Evolutionary conservation across 148 eudicot genomes (phyloP).

Genomic region (Rhododendron williamsianum): DNA sequence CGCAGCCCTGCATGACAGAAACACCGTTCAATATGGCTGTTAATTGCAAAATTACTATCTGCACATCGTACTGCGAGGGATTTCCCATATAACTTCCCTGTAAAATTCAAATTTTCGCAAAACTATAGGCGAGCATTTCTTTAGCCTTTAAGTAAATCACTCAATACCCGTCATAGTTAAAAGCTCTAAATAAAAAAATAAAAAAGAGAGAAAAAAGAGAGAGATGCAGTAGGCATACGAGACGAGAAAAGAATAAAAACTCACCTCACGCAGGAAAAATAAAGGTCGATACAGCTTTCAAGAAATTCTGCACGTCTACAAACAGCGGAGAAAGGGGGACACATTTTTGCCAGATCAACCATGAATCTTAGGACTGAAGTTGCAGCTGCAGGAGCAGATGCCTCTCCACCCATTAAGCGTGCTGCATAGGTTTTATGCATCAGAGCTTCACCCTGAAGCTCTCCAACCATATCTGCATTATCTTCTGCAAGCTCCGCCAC

Average conservation of each 20-base stretch:
- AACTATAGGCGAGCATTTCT: background rate
- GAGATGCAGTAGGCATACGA: background rate
- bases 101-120: background rate
- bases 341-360: conserved; percentile 98
- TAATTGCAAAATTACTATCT: background rate
- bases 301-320: conserved; percentile 89
- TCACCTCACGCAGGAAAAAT: conserved; percentile 95
- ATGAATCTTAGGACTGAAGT: conserved; percentile 94
- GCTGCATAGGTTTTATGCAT: conserved; percentile 99
- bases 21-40: background rate
- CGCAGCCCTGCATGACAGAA: conserved; percentile 64
- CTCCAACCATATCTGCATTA: conserved; percentile 79
- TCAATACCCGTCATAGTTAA: background rate
- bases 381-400: conserved; percentile 96
- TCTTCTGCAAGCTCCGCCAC: conserved; percentile 86
- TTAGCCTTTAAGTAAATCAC: background rate
- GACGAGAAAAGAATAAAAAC: conserved; percentile 6
- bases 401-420: conserved; percentile 98
- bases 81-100: background rate
- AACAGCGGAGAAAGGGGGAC: conserved; percentile 72
- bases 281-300: conserved; percentile 86
- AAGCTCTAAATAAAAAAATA: background rate
- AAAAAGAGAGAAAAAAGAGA: background rate
- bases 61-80: background rate
- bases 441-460: conserved; percentile 98